Evolutionary conservation across 495 filamentous ascomycete genomes (phyloP).

Genomic region (Ramalina intermedia): DNA sequence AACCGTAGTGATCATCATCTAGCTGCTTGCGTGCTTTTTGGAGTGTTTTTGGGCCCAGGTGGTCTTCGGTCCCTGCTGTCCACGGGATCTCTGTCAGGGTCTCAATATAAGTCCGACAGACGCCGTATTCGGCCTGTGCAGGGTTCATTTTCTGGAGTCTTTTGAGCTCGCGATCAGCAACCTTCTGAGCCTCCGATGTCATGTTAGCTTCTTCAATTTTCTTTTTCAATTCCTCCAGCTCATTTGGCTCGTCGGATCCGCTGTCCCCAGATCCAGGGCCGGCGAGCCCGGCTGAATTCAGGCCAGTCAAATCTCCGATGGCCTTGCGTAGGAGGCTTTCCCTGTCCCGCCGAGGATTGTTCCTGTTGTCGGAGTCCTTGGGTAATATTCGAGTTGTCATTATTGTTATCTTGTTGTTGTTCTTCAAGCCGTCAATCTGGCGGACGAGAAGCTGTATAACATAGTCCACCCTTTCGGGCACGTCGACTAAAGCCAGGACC

Average conservation of each 20-base stretch:
- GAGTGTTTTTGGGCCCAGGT: slow-evolving; percentile 70
- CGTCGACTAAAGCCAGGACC: slow-evolving; percentile 59
- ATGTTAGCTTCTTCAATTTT: slow-evolving; percentile 69
- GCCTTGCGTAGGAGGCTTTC: slow-evolving; percentile 37
- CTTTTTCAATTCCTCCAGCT: slow-evolving; percentile 85
- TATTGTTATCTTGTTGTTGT: slow-evolving; percentile 62
- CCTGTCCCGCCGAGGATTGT: slow-evolving; percentile 37
- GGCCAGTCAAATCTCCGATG: slow-evolving; percentile 34
- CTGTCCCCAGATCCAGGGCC: slow-evolving; percentile 33
- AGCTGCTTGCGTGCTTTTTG: slow-evolving; percentile 72
- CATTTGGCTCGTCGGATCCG: slow-evolving; percentile 59
- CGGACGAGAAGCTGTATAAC: slow-evolving; percentile 68
- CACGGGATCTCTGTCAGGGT: slow-evolving; percentile 91
- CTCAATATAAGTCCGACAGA: slow-evolving; percentile 87
- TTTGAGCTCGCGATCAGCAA: slow-evolving; percentile 78
- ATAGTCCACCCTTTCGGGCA: slow-evolving; percentile 61
- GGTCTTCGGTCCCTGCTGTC: slow-evolving; percentile 73
- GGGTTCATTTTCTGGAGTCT: slow-evolving; percentile 90
- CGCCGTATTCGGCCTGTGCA: slow-evolving; percentile 86
- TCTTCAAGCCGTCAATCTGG: slow-evolving; percentile 68
- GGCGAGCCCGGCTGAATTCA: slow-evolving; percentile 31
- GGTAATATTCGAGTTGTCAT: slow-evolving; percentile 46
- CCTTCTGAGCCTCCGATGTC: slow-evolving; percentile 60
- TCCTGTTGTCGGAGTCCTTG: slow-evolving; percentile 36
- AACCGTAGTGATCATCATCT: slow-evolving; percentile 90